phyloP scores from a whole-genome alignment of 768 basidiomycete species.

The Amanita subjunquillea region DNA sequence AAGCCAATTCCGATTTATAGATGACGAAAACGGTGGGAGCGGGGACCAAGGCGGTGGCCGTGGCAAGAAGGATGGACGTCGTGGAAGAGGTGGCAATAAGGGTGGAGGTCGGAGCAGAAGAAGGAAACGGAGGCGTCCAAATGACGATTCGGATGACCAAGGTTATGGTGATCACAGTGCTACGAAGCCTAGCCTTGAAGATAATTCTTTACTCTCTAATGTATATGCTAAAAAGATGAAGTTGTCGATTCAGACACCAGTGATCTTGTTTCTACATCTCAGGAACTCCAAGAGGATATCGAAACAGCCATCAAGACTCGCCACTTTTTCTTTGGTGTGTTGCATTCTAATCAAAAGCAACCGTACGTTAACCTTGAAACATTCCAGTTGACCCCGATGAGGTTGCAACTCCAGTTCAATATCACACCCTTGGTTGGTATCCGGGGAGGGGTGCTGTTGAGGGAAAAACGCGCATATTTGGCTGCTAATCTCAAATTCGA shows the following conservation, averaged over 20 bases:
- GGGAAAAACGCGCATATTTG: not conserved
- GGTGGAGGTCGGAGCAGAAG: too few species aligned
- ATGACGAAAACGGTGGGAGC: not conserved
- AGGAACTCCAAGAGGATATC: slow-evolving; percentile 4
- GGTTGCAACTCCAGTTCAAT: not conserved
- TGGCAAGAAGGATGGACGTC: too few species aligned
- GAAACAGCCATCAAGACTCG: not conserved
- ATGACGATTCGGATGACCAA: not conserved
- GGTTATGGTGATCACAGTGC: not conserved
- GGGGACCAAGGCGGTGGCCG: not conserved
- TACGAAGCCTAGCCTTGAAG: not conserved
- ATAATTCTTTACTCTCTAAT: not conserved
- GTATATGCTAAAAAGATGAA: not conserved
- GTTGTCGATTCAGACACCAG: too few species aligned
- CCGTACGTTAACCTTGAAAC: not conserved
- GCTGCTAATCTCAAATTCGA: slow-evolving; percentile 3
- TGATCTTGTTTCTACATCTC: not conserved
- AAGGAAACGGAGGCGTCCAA: not conserved
- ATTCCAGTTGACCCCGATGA: slow-evolving; percentile 3
- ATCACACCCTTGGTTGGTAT: slow-evolving; percentile 3
- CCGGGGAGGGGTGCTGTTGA: slow-evolving; percentile 1
- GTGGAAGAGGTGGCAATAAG: too few species aligned
- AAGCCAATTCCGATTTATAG: not conserved
- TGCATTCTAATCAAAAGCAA: not conserved
- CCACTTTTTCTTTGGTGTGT: not conserved